Base-by-base conservation (phyloP, 2,329 filamentous ascomycete species). In the Pseudocercospora eumusae region DNA sequence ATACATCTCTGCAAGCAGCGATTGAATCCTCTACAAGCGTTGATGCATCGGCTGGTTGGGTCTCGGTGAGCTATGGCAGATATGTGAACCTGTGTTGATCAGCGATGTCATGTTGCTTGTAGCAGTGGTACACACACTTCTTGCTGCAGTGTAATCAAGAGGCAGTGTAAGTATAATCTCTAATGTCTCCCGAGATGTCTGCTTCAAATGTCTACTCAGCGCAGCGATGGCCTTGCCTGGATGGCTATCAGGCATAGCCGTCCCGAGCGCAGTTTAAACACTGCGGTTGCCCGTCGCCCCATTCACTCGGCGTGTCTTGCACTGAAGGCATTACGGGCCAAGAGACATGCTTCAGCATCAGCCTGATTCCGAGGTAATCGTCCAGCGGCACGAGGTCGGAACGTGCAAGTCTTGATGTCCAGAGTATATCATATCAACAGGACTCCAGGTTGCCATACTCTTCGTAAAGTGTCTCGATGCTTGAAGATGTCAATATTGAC, bases 11-110 rank as follows among this genome's bases (percentile, higher is more conserved):
- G n/a, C 11, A 45, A 45, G 6, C 42, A 45, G 8, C 42, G 42
- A 21, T 53, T 25, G 10, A 53, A 21, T 18, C 25, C 50, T 53
- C 50, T 25, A 33, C 25, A 27, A 53, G 25, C 50, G 10, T 27
- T 15, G 15, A 53, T 53, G 25, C 23, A 18, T 15, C 28, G 50
- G 27, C 25, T 27, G 10, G 50, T 6, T 18, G 50, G 15, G 18
- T 33, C 50, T n/a, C 33, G 50, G n/a, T 53, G 50, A 27, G 50
- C 42, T 20, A 45, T 21, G n/a, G 42, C n/a, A 45, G 42, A 45
- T 21, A 45, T 21, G 18, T 18, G 40, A 10, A 44, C 40, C 40
- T 44, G 15, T 7, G 18, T 4, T 2, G 8, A 6, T 44, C 7
- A 44, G 40, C 40, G 11, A 21, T 44, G 20, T 10, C 20, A 18